Evolutionary conservation across 73 alveolate genomes (phyloP), one percentile per base, ranked within the genome.

Genomic region (Paramecium primaurelia): DNA sequence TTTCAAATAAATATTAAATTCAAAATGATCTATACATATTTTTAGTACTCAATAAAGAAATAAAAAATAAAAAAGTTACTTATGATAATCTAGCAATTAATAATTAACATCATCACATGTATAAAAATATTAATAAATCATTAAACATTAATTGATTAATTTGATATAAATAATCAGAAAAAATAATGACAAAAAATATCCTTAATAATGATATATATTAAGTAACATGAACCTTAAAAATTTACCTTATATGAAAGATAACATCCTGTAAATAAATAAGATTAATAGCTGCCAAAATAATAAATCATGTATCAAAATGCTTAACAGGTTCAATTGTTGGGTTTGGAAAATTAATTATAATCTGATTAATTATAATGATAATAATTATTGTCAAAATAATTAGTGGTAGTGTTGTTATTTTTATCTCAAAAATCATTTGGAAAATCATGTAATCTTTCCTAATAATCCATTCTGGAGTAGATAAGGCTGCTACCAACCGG

Each of bases 391-490:
- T 18, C 77, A 59, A n/a, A 26, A 47, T 59, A 26, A 59, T 59
- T 22, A 59, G 77, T 18, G 40, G 4, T n/a, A 59, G 77, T 59
- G 10, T 59, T 59, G 8, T 20, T 8, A 22, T 59, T 7, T 59
- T 22, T 0, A 59, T 18, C 8, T 59, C 77, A 59, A 30, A 30
- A 30, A 7, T 59, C 77, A 59, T 59, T 59, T 22, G 89, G 71
- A 7, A 77, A 30, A 42, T 71, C 89, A 42, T 77, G 89, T n/a
- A 44, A 22, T 77, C 89, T 77, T 44, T 77, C 89, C 89, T 38
- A 77, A 44, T 77, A 77, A 42, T 77, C 89, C 71, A 77, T 37
- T 38, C 71, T 44, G 64, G 71, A 40, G 89, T 77, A 40, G 89
- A 26, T 26, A 77, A 37, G n/a, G 47, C 37, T 12, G 89, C 28